Percentiles rank a stretch among this genome's conserved stretches.
phyloP scores from a whole-genome alignment of 352 stramenopile genomes.

The Globisporangium orthogonon region DNA sequence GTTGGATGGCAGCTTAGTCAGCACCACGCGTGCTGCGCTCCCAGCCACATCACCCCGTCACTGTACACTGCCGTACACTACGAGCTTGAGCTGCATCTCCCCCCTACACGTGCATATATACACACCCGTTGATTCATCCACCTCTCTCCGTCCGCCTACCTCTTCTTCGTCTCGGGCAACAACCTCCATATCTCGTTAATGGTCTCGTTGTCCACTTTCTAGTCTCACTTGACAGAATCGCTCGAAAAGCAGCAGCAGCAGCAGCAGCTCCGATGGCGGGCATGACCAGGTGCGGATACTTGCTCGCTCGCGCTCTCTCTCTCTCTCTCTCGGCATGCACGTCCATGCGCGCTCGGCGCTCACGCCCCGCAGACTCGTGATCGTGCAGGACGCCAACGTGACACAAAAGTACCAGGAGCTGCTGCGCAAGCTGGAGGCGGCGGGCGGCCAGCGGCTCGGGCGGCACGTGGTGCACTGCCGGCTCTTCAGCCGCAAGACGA shows the following conservation, averaged over 20 bases:
- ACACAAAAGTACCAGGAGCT: constrained; percentile 86
- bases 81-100: background rate
- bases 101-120: background rate
- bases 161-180: background rate
- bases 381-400: constrained; percentile 74
- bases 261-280: constrained; percentile 37
- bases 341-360: background rate
- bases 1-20: too few species aligned
- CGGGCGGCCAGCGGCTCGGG: constrained; percentile 73
- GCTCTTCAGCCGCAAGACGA: constrained; percentile 83
- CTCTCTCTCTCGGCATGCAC: background rate
- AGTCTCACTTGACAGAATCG: background rate
- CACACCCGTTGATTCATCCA: background rate
- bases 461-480: constrained; percentile 81
- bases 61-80: background rate
- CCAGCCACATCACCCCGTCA: background rate
- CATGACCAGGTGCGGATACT: constrained; percentile 58
- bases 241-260: background rate
- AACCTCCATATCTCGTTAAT: too few species aligned
- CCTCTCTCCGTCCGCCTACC: background rate
- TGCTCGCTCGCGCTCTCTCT: background rate
- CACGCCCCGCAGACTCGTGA: constrained; percentile 48
- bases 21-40: too few species aligned
- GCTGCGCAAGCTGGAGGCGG: constrained; percentile 76
- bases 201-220: too few species aligned